Conservation (phyloP, 257 asterid species). For the Voacanga thouarsii region DNA sequence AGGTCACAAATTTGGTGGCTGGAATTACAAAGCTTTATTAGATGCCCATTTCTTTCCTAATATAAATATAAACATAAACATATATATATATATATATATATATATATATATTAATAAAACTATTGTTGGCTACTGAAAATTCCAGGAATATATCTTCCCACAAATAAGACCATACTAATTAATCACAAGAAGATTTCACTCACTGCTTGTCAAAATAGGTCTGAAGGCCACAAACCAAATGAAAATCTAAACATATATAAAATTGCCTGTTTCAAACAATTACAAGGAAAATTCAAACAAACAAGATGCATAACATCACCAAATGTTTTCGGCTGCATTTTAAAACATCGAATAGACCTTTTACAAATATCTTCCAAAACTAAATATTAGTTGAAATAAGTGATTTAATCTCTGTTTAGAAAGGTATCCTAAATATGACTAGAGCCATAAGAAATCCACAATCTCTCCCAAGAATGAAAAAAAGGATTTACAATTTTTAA, state of each 20-base stretch:
- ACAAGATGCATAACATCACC: too few relatives aligned
- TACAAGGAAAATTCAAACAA: too few relatives aligned
- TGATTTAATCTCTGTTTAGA: neutral
- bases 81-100: too few relatives aligned
- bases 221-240: too few relatives aligned
- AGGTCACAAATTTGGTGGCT: neutral
- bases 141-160: neutral
- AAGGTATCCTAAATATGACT: neutral
- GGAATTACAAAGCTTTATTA: neutral
- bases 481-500: too few relatives aligned
- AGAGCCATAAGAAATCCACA: neutral
- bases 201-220: too few relatives aligned
- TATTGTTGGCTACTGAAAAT: neutral
- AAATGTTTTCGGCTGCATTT: too few relatives aligned
- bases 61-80: too few relatives aligned
- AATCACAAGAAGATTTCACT: neutral
- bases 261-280: too few relatives aligned
- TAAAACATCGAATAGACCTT: neutral
- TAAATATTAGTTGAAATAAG: neutral
- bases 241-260: too few relatives aligned
- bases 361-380: neutral
- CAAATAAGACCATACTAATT: neutral
- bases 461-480: neutral
- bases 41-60: neutral
- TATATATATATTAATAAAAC: too few relatives aligned